Percentiles rank a stretch among this genome's conserved stretches.
Conservation (phyloP, 345 rosid genomes). For the Dipteronia sinensis region DNA sequence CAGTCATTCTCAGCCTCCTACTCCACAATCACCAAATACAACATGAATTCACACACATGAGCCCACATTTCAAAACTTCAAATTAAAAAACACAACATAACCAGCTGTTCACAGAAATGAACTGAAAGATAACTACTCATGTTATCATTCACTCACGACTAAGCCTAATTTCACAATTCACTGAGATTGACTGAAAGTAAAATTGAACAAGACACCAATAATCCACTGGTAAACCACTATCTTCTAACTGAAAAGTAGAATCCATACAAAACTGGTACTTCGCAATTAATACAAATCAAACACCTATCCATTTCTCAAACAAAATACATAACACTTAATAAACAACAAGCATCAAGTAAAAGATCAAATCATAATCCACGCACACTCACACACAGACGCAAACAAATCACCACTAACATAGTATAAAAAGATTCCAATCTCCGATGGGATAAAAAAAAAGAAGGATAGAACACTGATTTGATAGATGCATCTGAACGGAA, state of each 20-base stretch:
- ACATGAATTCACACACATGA: background rate
- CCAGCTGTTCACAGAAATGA: background rate
- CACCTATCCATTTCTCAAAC: background rate
- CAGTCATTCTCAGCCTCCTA: background rate
- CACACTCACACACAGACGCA: background rate
- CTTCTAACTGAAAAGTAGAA: background rate
- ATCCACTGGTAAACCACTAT: background rate
- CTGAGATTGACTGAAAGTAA: background rate
- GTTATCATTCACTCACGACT: background rate
- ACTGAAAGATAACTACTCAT: background rate
- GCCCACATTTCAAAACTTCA: background rate
- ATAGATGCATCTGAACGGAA: background rate
- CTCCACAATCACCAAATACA: background rate
- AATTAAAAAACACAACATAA: background rate
- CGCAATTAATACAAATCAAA: conserved; percentile 4
- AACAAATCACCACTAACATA: background rate
- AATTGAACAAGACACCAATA: background rate
- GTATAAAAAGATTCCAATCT: background rate
- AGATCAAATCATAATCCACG: background rate
- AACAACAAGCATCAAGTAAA: too few species aligned
- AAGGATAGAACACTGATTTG: background rate
- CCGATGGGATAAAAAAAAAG: background rate
- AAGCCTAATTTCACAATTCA: background rate
- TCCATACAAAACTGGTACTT: background rate
- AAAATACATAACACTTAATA: background rate